phyloP scores from a whole-genome alignment of 139 green algal genomes.

The Chlorokybus atmophyticus region DNA sequence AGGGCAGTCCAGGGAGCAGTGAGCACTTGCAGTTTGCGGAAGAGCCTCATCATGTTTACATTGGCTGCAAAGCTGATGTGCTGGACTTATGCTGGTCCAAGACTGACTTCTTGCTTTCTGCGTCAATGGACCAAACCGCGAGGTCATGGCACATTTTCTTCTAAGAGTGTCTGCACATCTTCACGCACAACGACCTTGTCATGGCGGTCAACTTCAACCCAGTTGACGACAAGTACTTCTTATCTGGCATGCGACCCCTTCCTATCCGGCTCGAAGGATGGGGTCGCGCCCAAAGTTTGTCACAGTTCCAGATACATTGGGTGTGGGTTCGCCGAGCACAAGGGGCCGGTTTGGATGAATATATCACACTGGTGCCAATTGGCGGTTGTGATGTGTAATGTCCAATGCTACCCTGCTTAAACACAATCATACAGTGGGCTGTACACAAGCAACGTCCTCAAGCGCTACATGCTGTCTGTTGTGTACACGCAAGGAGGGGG shows the following conservation, averaged over 20 bases:
- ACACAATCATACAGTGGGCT: too few species aligned
- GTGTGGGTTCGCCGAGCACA: background rate
- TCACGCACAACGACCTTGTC: constrained; percentile 38
- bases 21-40: background rate
- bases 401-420: too few species aligned
- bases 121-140: constrained; percentile 75
- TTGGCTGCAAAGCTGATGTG: constrained; percentile 55
- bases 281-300: background rate
- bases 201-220: constrained; percentile 66
- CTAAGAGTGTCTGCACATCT: constrained; percentile 36
- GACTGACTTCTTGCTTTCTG: constrained; percentile 58
- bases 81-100: constrained; percentile 75
- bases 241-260: too few species aligned
- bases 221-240: constrained; percentile 59
- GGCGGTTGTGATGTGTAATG: too few species aligned
- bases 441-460: too few species aligned
- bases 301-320: too few species aligned
- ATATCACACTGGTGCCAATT: too few species aligned
- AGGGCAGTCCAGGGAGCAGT: too few species aligned
- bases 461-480: too few species aligned
- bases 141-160: constrained; percentile 72
- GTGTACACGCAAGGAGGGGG: too few species aligned
- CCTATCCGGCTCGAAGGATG: too few species aligned
- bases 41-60: constrained; percentile 25
- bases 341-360: too few species aligned